Base-by-base conservation (phyloP, 352 stramenopile genomes). In the Globisporangium irregulare region DNA sequence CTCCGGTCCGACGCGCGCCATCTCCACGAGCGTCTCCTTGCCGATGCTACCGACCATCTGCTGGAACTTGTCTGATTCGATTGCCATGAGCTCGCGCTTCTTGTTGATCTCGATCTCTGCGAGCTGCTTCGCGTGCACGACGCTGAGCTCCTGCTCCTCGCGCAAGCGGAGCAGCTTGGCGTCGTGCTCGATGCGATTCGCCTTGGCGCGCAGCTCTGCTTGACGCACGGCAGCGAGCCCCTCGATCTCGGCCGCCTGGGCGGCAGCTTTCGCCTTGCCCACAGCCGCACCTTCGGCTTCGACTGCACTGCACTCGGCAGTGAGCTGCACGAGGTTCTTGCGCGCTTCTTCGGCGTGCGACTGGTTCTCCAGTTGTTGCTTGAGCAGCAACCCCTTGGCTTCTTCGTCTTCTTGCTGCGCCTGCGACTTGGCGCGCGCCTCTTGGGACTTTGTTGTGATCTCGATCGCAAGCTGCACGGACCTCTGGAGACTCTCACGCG, bases 391-490 rank as follows among this genome's bases (percentile, higher is more conserved):
- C 0, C 86, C 86, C 53, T 94, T 94, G 25, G 86, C 81, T 50
- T 91, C 86, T 54, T 94, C 86, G 8, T 94, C 86, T 56, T 94
- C 86, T 67, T 90, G 91, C 84, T 90, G 88, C 3, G 86, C 86
- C 27, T 89, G 79, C 29, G 84, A 86, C 66, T 92, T 92, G 66
- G 86, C 86, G 4, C 84, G 82, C 10, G 86, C 86, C 61, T 94
- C 86, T 56, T 94, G 86, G 1, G 84, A 92, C 60, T 94, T 91
- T 54, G 86, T 94, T 38, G 86, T 94, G 77, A 94, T 94, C 64
- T 92, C 84, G 54, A 94, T 94, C 27, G 86, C 86, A n/a, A 94
- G 64, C 43, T 94, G 86, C 53, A 94, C 86, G 1, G 82, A 92
- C 67, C 91, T 92, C 67, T 94, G 86, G 38, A 94, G 68, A 71